These are phyloP conservation scores for Pezicula radicicola DNA, from an alignment of 2,329 filamentous ascomycete species.

Conservation along the genomic window DNA sequence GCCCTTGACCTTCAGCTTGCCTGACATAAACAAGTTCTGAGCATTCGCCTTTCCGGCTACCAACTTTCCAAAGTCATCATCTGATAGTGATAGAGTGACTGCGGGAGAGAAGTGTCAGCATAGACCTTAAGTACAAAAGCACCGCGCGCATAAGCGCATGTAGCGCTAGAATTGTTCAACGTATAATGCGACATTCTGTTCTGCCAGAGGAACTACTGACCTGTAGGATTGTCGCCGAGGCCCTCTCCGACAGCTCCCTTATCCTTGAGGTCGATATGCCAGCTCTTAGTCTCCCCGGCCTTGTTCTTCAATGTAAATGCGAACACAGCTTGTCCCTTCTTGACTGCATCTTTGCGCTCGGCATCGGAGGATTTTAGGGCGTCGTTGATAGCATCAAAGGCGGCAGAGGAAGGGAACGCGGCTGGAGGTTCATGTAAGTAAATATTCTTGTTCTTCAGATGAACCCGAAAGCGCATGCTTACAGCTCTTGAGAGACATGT, in stretches of 20 bases:
- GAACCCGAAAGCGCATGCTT: conserved; percentile 15
- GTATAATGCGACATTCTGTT: neutral
- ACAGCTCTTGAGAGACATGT: conserved; percentile 75
- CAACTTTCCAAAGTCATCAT: conserved; percentile 82
- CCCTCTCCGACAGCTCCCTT: conserved; percentile 81
- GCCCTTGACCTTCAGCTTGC: conserved; percentile 97
- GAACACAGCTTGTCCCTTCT: conserved; percentile 83
- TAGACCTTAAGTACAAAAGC: neutral
- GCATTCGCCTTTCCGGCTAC: conserved; percentile 87
- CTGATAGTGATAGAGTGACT: conserved; percentile 85
- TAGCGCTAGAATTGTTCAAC: neutral
- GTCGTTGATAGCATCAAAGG: conserved; percentile 84
- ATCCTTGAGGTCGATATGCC: conserved; percentile 95
- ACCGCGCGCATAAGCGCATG: neutral
- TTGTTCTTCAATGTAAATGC: conserved; percentile 91
- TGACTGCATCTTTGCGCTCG: conserved; percentile 83
- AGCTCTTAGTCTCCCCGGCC: conserved; percentile 74
- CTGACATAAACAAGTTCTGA: conserved; percentile 91
- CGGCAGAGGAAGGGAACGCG: conserved; percentile 83
- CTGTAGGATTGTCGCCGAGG: conserved; percentile 74
- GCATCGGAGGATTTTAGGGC: conserved; percentile 66
- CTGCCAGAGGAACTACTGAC: conserved; percentile 45
- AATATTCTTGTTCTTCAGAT: neutral
- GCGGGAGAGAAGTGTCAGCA: conserved; percentile 1
- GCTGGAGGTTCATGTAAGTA: conserved; percentile 40